Conservation (phyloP, 2,329 filamentous ascomycete species). For the Magnaporthales sp. region DNA sequence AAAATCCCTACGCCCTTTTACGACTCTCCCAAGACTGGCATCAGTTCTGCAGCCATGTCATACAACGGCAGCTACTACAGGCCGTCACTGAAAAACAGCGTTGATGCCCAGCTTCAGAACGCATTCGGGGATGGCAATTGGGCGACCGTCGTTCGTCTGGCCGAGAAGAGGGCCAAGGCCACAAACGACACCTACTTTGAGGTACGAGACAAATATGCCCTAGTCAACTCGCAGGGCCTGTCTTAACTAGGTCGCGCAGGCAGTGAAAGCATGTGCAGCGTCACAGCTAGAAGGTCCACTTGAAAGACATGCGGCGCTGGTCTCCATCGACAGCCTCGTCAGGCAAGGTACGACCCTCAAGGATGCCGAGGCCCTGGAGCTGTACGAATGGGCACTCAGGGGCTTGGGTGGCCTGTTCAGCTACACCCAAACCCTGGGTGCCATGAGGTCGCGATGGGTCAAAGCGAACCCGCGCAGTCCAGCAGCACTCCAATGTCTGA, state of each 20-base stretch:
- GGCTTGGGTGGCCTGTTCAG: slow-evolving; percentile 20
- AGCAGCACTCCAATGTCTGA: slow-evolving; percentile 33
- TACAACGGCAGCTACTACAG: slow-evolving; percentile 18
- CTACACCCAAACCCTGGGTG: slow-evolving; percentile 38
- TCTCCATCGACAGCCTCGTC: slow-evolving; percentile 35
- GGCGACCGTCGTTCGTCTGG: slow-evolving; percentile 39
- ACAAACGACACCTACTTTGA: slow-evolving; percentile 48
- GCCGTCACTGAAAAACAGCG: slow-evolving; percentile 36
- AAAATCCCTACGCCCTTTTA: not conserved
- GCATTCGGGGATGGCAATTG: slow-evolving; percentile 48
- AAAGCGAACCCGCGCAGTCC: slow-evolving; percentile 42
- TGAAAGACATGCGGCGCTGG: slow-evolving; percentile 34
- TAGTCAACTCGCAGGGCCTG: not conserved
- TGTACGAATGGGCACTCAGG: slow-evolving; percentile 45
- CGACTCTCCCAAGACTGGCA: not conserved
- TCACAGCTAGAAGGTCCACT: slow-evolving; percentile 40
- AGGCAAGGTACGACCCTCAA: slow-evolving; percentile 35
- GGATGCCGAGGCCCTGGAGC: slow-evolving; percentile 41
- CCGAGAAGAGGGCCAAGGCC: slow-evolving; percentile 39
- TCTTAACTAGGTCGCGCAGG: slow-evolving; percentile 18
- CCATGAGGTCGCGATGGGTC: slow-evolving; percentile 38
- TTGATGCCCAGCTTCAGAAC: slow-evolving; percentile 45
- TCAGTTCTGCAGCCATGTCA: not conserved
- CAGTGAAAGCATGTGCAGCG: slow-evolving; percentile 40
- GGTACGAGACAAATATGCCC: slow-evolving; percentile 23